phyloP scores from a whole-genome alignment of 2,329 filamentous ascomycete species.

The Hirsutella minnesotensis region DNA sequence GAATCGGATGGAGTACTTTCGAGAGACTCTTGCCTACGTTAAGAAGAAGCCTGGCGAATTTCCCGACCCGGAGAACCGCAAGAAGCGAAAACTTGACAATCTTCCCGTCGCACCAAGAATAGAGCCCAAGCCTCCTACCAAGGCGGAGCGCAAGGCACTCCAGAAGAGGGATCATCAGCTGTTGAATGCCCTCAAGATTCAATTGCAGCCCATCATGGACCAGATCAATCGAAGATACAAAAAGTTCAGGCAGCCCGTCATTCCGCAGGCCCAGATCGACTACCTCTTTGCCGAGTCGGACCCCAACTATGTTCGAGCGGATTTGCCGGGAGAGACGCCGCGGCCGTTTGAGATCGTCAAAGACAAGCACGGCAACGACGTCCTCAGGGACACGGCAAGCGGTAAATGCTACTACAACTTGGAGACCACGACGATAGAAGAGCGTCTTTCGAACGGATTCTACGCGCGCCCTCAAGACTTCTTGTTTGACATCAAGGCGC shows the following conservation, averaged over 20 bases:
- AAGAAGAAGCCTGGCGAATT: conserved; percentile 73
- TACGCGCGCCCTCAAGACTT: conserved; percentile 90
- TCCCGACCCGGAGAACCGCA: conserved; percentile 74
- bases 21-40: conserved; percentile 61
- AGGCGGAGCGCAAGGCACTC: conserved; percentile 66
- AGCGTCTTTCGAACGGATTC: conserved; percentile 91
- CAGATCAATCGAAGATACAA: conserved; percentile 85
- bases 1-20: conserved; percentile 71
- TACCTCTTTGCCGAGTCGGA: conserved; percentile 81
- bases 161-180: conserved; percentile 73
- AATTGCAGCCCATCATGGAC: conserved; percentile 92
- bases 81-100: conserved; percentile 70
- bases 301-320: conserved; percentile 53
- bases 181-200: conserved; percentile 77
- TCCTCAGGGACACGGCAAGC: conserved; percentile 61
- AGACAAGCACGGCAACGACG: conserved; percentile 67
- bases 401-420: conserved; percentile 92
- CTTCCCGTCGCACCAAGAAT: conserved; percentile 65
- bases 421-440: conserved; percentile 85
- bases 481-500: conserved; percentile 69
- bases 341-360: conserved; percentile 70
- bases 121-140: conserved; percentile 54
- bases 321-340: conserved; percentile 39
- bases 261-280: conserved; percentile 60
- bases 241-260: conserved; percentile 71